Evolutionary conservation across 345 rosid species (phyloP), one percentile per base, ranked within the genome.

Genomic region (Raphanus raphanistrum): DNA sequence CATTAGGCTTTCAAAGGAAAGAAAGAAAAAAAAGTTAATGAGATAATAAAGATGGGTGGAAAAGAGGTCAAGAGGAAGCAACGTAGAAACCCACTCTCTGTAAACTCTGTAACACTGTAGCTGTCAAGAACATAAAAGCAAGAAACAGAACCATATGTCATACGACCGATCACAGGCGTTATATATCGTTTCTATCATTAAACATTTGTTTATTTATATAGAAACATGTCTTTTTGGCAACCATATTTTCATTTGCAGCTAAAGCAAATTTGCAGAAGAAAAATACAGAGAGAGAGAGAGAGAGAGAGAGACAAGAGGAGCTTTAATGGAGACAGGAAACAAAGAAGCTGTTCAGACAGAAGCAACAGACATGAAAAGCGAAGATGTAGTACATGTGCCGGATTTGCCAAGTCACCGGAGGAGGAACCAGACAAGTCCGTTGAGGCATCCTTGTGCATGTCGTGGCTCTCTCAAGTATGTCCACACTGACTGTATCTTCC

Each of bases 401-500:
- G 26, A 71, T 71, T 2, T 71, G 66, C 38, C 64, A 50, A 5
- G n/a, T 71, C 66, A 12, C 66, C 75, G 8, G 73, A 68, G 8
- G 73, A 68, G n/a, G 66, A n/a, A 4, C 29, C 66, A n/a, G 9
- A 67, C 11, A 75, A 75, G n/a, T 7, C 79, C 73, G n/a, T 61
- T 75, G 64, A 66, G 73, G 72, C 60, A 75, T 57, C 79, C 79
- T 1, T 75, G 79, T 29, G 79, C 72, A n/a, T 75, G 79, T 75
- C 27, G 72, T 3, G 79, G 79, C 17, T 66, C 72, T 31, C 45
- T 75, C 33, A 75, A 75, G 79, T 75, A 12, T 0, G 79, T 75
- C 25, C 73, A 75, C 45, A 65, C 43, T 11, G 43, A 75, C 4
- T 75, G 79, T 28, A 72, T 75, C 16, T 65, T 36, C 28, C 73